These are phyloP conservation scores for Phaeotremella fagi DNA, from an alignment of 768 basidiomycete genomes.

Conservation along the genomic window DNA sequence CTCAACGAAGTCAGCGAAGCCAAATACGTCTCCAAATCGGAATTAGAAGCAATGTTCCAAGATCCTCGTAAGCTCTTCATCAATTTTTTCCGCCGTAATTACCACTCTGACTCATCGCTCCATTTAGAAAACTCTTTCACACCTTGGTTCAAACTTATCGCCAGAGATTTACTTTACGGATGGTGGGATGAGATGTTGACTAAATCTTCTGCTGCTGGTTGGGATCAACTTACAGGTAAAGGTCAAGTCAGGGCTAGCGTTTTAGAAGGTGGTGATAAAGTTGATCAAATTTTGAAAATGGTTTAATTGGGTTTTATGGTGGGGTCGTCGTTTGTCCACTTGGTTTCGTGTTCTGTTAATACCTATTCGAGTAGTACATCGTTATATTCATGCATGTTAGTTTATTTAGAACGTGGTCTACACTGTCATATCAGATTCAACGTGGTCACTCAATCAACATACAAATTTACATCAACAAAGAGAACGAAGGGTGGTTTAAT, in stretches of 20 bases:
- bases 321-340: neutral
- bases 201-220: slow-evolving; percentile 52
- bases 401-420: neutral
- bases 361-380: neutral
- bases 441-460: no score
- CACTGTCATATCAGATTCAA: no score
- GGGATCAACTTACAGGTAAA: slow-evolving; percentile 19
- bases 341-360: neutral
- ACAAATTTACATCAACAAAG: no score
- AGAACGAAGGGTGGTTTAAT: no score
- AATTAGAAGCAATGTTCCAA: slow-evolving; percentile 85
- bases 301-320: slow-evolving; percentile 8
- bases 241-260: slow-evolving; percentile 30
- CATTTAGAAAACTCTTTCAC: slow-evolving; percentile 77
- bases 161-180: slow-evolving; percentile 89
- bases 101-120: slow-evolving; percentile 2
- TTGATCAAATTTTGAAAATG: slow-evolving; percentile 34
- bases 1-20: slow-evolving; percentile 84
- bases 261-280: slow-evolving; percentile 22
- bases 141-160: slow-evolving; percentile 99
- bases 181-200: slow-evolving; percentile 93
- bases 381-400: neutral
- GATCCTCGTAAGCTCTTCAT: slow-evolving; percentile 57
- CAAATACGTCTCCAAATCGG: slow-evolving; percentile 85
- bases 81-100: neutral